Evolutionary conservation across 371 early-diverging fungal species (phyloP).

Genomic region (Syncephalastrum contaminatum): DNA sequence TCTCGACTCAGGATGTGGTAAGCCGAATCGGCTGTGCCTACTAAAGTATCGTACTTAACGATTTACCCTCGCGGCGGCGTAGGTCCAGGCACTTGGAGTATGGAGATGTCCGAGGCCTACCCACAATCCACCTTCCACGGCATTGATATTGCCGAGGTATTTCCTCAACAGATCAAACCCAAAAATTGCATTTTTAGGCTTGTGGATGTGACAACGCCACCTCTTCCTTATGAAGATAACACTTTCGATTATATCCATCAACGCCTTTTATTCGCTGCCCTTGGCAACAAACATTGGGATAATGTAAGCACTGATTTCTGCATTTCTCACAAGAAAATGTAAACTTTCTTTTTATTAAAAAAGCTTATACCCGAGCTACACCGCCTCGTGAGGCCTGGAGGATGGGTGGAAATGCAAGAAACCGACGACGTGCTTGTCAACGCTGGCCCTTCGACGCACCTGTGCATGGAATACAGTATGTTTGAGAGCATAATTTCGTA

Average conservation of each 20-base stretch:
- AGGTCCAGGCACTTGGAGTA: constrained; percentile 9
- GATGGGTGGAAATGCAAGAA: constrained; percentile 3
- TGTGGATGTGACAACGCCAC: constrained; percentile 14
- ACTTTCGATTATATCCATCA: constrained; percentile 56
- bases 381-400: not conserved
- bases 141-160: constrained; percentile 9
- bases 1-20: constrained; percentile 16
- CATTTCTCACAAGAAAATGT: not conserved
- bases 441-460: no score
- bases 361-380: not conserved
- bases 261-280: constrained; percentile 12
- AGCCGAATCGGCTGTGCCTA: not conserved
- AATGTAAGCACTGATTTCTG: no score
- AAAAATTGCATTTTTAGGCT: constrained; percentile 6
- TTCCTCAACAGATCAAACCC: constrained; percentile 14
- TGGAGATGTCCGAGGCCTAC: constrained; percentile 15
- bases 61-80: not conserved
- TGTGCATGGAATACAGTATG: no score
- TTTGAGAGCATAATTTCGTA: no score
- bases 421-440: no score
- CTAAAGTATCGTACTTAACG: not conserved
- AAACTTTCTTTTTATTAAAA: not conserved
- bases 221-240: constrained; percentile 49
- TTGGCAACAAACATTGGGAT: not conserved
- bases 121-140: constrained; percentile 14